These are phyloP conservation scores for Carallia pectinifolia DNA, from an alignment of 345 rosid genomes.

Conservation along the genomic window DNA sequence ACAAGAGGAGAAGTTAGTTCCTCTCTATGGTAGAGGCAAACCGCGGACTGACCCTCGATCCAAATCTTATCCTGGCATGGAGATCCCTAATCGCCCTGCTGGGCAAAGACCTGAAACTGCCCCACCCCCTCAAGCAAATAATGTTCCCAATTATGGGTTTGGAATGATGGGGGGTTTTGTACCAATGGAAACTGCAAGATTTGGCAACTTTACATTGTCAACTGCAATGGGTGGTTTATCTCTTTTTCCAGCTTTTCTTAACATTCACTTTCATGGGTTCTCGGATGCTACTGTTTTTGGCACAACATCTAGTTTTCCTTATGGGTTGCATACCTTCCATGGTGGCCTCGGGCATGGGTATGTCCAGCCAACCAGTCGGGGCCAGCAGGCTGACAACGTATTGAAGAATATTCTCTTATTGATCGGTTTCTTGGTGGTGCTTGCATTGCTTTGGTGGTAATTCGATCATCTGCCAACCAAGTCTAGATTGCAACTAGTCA, in stretches of 20 bases:
- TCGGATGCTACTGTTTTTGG: conserved; percentile 67
- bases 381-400: conserved; percentile 49
- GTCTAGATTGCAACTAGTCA: neutral
- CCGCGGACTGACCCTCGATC: conserved; percentile 67
- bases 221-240: conserved; percentile 62
- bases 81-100: conserved; percentile 62
- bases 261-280: conserved; percentile 70
- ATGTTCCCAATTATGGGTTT: conserved; percentile 49
- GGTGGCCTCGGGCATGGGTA: conserved; percentile 53
- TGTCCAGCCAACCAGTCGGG: conserved; percentile 31
- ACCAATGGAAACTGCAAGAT: conserved; percentile 60
- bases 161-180: conserved; percentile 71
- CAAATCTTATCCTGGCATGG: conserved; percentile 62
- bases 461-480: conserved; percentile 6
- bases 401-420: conserved; percentile 56
- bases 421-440: conserved; percentile 51
- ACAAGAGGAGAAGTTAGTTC: conserved; percentile 89
- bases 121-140: conserved; percentile 43
- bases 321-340: conserved; percentile 48
- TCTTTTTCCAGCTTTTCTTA: conserved; percentile 68
- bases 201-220: conserved; percentile 64
- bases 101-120: conserved; percentile 85
- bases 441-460: conserved; percentile 57
- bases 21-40: conserved; percentile 91
- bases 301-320: conserved; percentile 58